A percentile compares a stretch with the other conserved stretches of the same genome.
phyloP scores from a whole-genome alignment of 2,329 filamentous ascomycete species.

The Aspergillus sp. region DNA sequence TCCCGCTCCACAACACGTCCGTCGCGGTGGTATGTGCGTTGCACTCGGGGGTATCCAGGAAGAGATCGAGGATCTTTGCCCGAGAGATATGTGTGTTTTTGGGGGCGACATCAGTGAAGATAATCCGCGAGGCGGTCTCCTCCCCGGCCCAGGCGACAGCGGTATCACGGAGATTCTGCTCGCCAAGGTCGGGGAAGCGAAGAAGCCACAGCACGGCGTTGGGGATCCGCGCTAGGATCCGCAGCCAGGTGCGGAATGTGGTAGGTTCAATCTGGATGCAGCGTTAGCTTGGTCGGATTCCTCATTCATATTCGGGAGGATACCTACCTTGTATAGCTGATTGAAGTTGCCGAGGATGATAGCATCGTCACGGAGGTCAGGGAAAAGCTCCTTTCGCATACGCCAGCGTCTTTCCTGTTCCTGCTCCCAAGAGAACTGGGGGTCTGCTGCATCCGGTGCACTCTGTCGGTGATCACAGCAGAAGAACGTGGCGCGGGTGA shows the following conservation, averaged over 20 bases:
- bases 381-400: conserved; percentile 92
- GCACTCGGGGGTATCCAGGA: conserved; percentile 95
- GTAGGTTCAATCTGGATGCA: conserved; percentile 83
- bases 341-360: conserved; percentile 98
- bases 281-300: background rate
- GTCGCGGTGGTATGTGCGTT: conserved; percentile 98
- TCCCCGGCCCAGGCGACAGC: conserved; percentile 80
- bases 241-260: conserved; percentile 91
- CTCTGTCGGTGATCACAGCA: conserved; percentile 97
- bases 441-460: conserved; percentile 68
- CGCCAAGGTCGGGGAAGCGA: conserved; percentile 92
- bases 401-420: conserved; percentile 81
- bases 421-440: conserved; percentile 71
- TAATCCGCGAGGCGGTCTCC: conserved; percentile 79
- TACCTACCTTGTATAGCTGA: conserved; percentile 86
- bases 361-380: conserved; percentile 72
- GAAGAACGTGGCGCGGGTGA: conserved; percentile 92
- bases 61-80: conserved; percentile 87
- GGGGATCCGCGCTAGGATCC: conserved; percentile 79
- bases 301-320: background rate
- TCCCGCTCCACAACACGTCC: conserved; percentile 94
- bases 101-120: conserved; percentile 95
- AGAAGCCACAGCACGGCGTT: conserved; percentile 92
- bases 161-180: conserved; percentile 76
- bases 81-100: conserved; percentile 92